Percentiles rank a stretch among this genome's conserved stretches.
These are phyloP conservation scores for Boletus tomentosulus DNA, from an alignment of 768 basidiomycete species.

Conservation along the genomic window DNA sequence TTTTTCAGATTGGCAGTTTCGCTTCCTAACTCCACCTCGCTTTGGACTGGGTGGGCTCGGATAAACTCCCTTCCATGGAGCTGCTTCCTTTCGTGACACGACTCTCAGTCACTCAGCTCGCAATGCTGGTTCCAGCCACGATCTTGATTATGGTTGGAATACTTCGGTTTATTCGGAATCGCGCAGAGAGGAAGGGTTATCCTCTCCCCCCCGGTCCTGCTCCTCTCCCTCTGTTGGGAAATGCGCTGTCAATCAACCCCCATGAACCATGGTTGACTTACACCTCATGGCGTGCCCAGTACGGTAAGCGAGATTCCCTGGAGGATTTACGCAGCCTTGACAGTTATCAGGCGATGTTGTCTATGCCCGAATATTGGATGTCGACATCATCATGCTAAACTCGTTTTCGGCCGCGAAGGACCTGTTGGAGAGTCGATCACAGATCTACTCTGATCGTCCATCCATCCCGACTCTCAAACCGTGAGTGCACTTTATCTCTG, in stretches of 20 bases:
- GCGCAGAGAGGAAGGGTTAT: not conserved
- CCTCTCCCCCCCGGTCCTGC: slow-evolving; percentile 12
- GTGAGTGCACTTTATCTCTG: not conserved
- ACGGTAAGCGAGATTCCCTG: slow-evolving; percentile 2
- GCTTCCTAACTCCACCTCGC: not conserved
- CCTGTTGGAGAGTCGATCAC: slow-evolving; percentile 42
- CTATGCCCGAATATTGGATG: slow-evolving; percentile 43
- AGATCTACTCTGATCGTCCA: slow-evolving; percentile 49
- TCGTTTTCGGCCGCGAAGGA: slow-evolving; percentile 37
- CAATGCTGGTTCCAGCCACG: not conserved
- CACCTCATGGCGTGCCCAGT: slow-evolving; percentile 1
- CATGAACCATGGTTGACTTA: slow-evolving; percentile 8
- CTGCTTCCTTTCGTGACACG: not conserved
- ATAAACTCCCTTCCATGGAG: not conserved
- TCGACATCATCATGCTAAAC: slow-evolving; percentile 42
- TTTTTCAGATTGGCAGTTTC: no score
- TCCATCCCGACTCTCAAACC: slow-evolving; percentile 8
- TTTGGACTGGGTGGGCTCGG: not conserved
- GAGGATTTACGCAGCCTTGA: not conserved
- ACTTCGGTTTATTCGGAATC: not conserved
- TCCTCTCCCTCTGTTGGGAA: slow-evolving; percentile 2
- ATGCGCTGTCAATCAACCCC: slow-evolving; percentile 1
- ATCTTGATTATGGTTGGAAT: not conserved
- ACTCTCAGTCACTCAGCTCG: not conserved
- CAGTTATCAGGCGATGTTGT: slow-evolving; percentile 37